These are phyloP conservation scores for Neurospora sp. DNA, from an alignment of 495 filamentous ascomycete species.

Conservation along the genomic window DNA sequence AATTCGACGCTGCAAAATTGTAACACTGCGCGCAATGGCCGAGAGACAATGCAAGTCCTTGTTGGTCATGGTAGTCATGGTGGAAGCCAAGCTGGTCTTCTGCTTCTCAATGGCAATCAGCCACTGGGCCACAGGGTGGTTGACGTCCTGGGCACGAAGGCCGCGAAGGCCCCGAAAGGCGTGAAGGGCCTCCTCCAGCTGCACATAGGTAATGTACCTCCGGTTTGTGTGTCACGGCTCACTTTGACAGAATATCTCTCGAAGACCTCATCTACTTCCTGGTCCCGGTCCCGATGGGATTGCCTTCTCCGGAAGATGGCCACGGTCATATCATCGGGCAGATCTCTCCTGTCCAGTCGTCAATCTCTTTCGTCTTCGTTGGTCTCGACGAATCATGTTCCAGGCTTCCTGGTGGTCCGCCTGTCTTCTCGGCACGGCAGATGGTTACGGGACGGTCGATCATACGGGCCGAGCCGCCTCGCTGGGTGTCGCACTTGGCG, in stretches of 20 bases:
- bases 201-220: conserved; percentile 44
- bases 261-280: conserved; percentile 50
- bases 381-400: neutral
- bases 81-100: conserved; percentile 13
- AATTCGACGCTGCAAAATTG: neutral
- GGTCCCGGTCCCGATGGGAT: neutral
- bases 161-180: neutral
- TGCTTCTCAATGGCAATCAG: conserved; percentile 68
- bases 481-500: conserved; percentile 55
- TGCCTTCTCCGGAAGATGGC: neutral
- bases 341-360: conserved; percentile 43
- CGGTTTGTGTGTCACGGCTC: conserved; percentile 27
- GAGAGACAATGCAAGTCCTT: conserved; percentile 56
- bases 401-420: neutral
- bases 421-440: neutral
- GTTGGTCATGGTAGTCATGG: conserved; percentile 51
- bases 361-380: neutral
- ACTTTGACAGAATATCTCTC: conserved; percentile 58
- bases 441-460: neutral
- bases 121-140: conserved; percentile 33
- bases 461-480: conserved; percentile 4
- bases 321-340: conserved; percentile 47
- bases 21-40: neutral
- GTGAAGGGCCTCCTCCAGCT: conserved; percentile 52
- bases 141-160: conserved; percentile 53